Conservation (phyloP, 768 basidiomycete species). For the Kwoniella dendrophila region DNA sequence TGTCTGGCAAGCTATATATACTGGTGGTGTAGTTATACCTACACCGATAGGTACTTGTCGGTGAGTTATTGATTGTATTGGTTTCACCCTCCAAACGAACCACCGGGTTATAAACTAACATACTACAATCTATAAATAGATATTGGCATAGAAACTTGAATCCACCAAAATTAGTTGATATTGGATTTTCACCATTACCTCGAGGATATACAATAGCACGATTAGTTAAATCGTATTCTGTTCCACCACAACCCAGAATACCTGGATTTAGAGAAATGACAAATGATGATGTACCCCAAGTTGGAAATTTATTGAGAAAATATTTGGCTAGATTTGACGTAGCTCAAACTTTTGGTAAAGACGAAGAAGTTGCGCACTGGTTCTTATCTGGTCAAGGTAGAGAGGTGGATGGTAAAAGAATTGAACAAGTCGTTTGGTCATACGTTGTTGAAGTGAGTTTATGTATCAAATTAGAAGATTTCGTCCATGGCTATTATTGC, state of each 20-base stretch:
- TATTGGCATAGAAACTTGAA: conserved; percentile 92
- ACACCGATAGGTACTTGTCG: conserved; percentile 86
- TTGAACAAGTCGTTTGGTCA: conserved; percentile 88
- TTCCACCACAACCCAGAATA: conserved; percentile 58
- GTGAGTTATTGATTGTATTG: conserved; percentile 61
- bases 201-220: conserved; percentile 87
- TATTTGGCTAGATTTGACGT: conserved; percentile 88
- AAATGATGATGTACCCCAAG: conserved; percentile 70
- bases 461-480: not conserved
- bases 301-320: conserved; percentile 69
- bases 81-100: too few relatives aligned
- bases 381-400: conserved; percentile 82
- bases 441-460: conserved; percentile 88
- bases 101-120: not conserved
- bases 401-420: conserved; percentile 61
- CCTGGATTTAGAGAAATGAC: conserved; percentile 85
- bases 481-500: not conserved
- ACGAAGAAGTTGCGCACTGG: conserved; percentile 82
- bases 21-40: conserved; percentile 87
- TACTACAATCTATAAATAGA: conserved; percentile 61
- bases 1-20: conserved; percentile 96
- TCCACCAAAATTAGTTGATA: conserved; percentile 85
- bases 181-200: conserved; percentile 84
- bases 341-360: conserved; percentile 66
- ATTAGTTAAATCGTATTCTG: conserved; percentile 74